These are phyloP conservation scores for Meyerozyma elateridarum DNA, from an alignment of 1,139 yeast species.

Conservation along the genomic window DNA sequence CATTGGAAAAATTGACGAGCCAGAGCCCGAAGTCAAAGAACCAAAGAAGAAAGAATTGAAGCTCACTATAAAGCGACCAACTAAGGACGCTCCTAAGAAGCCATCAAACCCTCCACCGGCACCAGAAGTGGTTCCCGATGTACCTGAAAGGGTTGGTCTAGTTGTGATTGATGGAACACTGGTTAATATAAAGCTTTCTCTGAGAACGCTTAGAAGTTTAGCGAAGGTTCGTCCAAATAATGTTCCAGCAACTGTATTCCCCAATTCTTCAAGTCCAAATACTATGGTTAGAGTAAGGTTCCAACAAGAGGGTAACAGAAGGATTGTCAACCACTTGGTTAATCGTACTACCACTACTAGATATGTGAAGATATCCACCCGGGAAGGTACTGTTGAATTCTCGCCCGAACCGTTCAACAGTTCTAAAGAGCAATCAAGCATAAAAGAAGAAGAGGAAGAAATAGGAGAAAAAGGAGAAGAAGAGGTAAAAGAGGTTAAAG, in stretches of 20 bases:
- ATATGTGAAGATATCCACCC: conserved; percentile 26
- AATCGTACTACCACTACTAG: conserved; percentile 10
- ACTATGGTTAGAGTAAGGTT: conserved; percentile 6
- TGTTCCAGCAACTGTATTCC: conserved; percentile 2
- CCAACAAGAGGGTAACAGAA: background rate
- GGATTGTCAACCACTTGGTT: conserved; percentile 1
- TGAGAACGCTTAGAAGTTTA: conserved; percentile 9
- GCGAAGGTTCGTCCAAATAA: conserved; percentile 7
- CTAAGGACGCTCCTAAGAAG: conserved; percentile 3
- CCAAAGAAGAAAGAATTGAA: conserved; percentile 6
- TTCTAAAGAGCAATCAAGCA: conserved; percentile 1
- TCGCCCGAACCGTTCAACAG: conserved; percentile 18
- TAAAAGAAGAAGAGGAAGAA: conserved; percentile 4
- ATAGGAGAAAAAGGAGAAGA: conserved; percentile 5
- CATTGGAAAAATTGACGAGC: background rate
- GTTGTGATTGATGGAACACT: conserved; percentile 8
- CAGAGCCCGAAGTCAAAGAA: conserved; percentile 6
- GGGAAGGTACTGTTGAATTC: conserved; percentile 16
- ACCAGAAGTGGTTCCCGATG: conserved; percentile 4
- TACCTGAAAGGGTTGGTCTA: conserved; percentile 4
- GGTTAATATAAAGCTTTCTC: conserved; percentile 9
- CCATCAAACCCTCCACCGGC: background rate
- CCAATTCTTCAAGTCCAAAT: background rate
- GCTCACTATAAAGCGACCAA: conserved; percentile 4
- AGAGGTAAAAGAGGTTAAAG: conserved; percentile 1